A percentile compares a stretch with the other conserved stretches of the same genome.
phyloP scores from a whole-genome alignment of 306 rosid species.

The Corylus heterophylla region DNA sequence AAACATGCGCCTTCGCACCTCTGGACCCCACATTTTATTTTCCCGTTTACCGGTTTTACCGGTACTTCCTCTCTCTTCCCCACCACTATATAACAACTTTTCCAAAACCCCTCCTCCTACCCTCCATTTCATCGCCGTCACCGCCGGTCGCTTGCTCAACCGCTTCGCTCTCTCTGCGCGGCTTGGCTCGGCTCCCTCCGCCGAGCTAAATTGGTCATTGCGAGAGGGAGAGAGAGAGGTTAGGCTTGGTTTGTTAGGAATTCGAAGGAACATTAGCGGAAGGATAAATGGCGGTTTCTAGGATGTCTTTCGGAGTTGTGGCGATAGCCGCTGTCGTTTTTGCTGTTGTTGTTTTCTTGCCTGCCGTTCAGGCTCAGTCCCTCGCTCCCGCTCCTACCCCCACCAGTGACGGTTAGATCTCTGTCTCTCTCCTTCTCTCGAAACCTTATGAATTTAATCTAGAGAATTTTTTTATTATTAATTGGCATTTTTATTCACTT shows the following conservation, averaged over 20 bases:
- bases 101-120: constrained; percentile 6
- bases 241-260: neutral
- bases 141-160: neutral
- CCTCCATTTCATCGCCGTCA: neutral
- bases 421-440: neutral
- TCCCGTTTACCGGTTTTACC: constrained; percentile 44
- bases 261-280: neutral
- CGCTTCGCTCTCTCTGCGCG: constrained; percentile 18
- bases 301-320: constrained; percentile 36
- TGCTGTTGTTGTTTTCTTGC: constrained; percentile 37
- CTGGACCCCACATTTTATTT: constrained; percentile 36
- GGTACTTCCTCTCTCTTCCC: constrained; percentile 32
- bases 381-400: constrained; percentile 68
- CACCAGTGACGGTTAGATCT: constrained; percentile 60
- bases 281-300: constrained; percentile 37
- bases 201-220: constrained; percentile 4
- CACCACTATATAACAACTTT: constrained; percentile 7
- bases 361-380: constrained; percentile 51
- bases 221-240: constrained; percentile 28
- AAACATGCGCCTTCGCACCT: constrained; percentile 11
- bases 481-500: neutral
- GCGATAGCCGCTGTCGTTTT: constrained; percentile 46
- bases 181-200: constrained; percentile 35
- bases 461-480: too few species aligned
- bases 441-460: neutral